Percentiles rank a stretch among this genome's conserved stretches.
These are phyloP conservation scores for Boletus tomentosulus DNA, from an alignment of 768 basidiomycete species.

Conservation along the genomic window DNA sequence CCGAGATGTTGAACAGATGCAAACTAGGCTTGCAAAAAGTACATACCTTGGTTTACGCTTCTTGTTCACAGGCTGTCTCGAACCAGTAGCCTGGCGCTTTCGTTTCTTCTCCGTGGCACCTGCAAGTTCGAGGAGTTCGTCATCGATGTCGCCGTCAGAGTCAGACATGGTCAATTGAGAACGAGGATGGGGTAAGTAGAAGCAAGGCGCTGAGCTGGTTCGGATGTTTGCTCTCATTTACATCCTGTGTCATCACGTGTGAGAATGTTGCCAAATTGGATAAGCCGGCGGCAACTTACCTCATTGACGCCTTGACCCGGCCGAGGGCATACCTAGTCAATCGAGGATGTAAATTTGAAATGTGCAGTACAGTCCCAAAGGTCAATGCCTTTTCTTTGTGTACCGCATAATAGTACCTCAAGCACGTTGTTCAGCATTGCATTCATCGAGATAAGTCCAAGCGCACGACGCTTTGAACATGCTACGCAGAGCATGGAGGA, in stretches of 20 bases:
- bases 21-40: slow-evolving; percentile 3
- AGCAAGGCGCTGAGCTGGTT: slow-evolving; percentile 1
- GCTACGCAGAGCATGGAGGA: background rate
- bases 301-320: too few relatives aligned
- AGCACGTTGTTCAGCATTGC: slow-evolving; percentile 60
- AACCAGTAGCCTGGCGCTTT: slow-evolving; percentile 48
- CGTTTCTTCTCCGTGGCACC: slow-evolving; percentile 67
- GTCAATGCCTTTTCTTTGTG: too few relatives aligned
- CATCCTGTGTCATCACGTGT: slow-evolving; percentile 11
- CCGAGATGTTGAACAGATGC: background rate
- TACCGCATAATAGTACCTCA: slow-evolving; percentile 10
- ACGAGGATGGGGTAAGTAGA: background rate
- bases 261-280: background rate
- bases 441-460: slow-evolving; percentile 46
- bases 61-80: slow-evolving; percentile 48
- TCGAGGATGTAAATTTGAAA: too few relatives aligned
- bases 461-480: slow-evolving; percentile 19
- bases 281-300: background rate
- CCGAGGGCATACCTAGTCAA: too few relatives aligned
- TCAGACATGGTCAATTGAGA: slow-evolving; percentile 39
- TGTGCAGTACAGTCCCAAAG: too few relatives aligned
- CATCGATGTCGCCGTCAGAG: slow-evolving; percentile 50
- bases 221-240: slow-evolving; percentile 22
- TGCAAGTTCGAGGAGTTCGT: slow-evolving; percentile 79
- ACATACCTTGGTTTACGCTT: slow-evolving; percentile 72